phyloP scores from a whole-genome alignment of 2,329 filamentous ascomycete genomes.

The Cercospora canescens region DNA sequence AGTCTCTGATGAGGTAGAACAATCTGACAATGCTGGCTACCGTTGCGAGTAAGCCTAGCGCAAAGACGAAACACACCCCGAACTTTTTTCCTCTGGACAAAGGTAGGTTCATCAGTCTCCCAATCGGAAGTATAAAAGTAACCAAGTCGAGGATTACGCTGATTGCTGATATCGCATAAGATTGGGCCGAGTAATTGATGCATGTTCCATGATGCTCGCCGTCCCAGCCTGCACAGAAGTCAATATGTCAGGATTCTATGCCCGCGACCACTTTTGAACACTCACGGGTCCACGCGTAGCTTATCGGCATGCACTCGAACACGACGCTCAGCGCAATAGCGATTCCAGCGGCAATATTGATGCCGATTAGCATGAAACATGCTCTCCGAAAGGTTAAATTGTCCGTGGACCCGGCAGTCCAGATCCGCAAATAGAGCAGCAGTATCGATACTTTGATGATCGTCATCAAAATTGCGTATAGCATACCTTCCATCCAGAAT shows the following conservation, averaged over 20 bases:
- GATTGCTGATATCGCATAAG: conserved; percentile 8
- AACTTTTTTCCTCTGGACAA: conserved; percentile 9
- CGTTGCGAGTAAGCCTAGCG: conserved; percentile 23
- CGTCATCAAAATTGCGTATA: conserved; percentile 15
- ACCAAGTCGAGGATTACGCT: conserved; percentile 8
- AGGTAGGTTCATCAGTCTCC: conserved; percentile 4
- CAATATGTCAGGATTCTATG: too few relatives aligned
- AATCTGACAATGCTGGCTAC: conserved; percentile 17
- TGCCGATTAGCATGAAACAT: conserved; percentile 8
- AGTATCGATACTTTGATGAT: conserved; percentile 12
- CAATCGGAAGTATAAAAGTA: conserved; percentile 8
- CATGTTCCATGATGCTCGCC: conserved; percentile 3
- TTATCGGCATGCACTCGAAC: conserved; percentile 9
- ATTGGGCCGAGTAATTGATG: conserved; percentile 4
- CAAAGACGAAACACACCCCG: conserved; percentile 10
- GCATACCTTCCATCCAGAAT: conserved; percentile 11
- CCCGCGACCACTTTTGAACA: neutral
- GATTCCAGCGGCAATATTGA: conserved; percentile 1
- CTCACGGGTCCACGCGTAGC: conserved; percentile 9
- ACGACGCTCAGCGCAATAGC: neutral
- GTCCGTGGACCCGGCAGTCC: conserved; percentile 4
- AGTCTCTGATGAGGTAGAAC: conserved; percentile 6
- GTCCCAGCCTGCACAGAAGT: neutral
- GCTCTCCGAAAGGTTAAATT: conserved; percentile 1
- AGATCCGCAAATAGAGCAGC: conserved; percentile 13